These are phyloP conservation scores for Clavispora phyllophila DNA, from an alignment of 805 yeast genomes.

Conservation along the genomic window DNA sequence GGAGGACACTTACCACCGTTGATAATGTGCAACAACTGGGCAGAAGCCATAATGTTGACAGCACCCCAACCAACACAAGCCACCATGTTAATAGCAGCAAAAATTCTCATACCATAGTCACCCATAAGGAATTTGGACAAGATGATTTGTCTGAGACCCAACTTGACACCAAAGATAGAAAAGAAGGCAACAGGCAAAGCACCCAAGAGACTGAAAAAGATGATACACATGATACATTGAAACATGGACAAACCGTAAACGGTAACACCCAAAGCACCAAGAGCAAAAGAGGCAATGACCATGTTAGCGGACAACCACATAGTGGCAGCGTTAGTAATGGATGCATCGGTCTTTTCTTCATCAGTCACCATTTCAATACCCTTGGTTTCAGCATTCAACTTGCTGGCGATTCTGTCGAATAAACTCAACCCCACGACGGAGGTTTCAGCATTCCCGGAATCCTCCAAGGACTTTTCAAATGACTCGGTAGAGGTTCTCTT, in stretches of 20 bases:
- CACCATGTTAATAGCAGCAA: slow-evolving; percentile 69
- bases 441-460: slow-evolving; percentile 24
- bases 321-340: slow-evolving; percentile 65
- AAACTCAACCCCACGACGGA: slow-evolving; percentile 20
- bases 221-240: slow-evolving; percentile 58
- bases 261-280: slow-evolving; percentile 61
- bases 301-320: slow-evolving; percentile 92
- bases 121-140: slow-evolving; percentile 77
- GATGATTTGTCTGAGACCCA: slow-evolving; percentile 86
- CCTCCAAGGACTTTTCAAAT: slow-evolving; percentile 21
- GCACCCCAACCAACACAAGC: slow-evolving; percentile 97
- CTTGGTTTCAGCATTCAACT: slow-evolving; percentile 43
- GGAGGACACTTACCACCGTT: slow-evolving; percentile 68
- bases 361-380: slow-evolving; percentile 82
- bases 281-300: slow-evolving; percentile 76
- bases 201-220: slow-evolving; percentile 74
- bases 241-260: slow-evolving; percentile 68
- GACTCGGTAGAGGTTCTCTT: slow-evolving; percentile 22
- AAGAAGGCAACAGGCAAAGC: slow-evolving; percentile 75
- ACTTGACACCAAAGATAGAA: slow-evolving; percentile 76
- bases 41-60: slow-evolving; percentile 84
- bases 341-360: slow-evolving; percentile 66
- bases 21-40: slow-evolving; percentile 74
- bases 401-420: slow-evolving; percentile 28
- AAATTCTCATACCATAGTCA: slow-evolving; percentile 66